Evolutionary conservation across 495 filamentous ascomycete genomes (phyloP).

Genomic region (Lasiosphaeria ovina): DNA sequence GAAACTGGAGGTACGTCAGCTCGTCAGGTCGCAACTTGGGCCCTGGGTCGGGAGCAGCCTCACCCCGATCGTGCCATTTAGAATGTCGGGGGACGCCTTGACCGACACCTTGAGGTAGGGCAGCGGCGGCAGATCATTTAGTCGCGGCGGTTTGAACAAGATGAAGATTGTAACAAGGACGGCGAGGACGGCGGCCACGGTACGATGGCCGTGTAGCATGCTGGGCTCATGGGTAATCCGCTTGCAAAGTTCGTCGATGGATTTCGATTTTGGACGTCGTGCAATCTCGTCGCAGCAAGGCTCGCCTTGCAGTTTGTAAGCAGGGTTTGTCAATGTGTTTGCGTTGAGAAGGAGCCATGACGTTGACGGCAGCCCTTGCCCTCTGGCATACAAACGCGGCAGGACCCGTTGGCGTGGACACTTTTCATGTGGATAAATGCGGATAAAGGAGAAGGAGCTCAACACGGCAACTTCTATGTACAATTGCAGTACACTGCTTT

Average conservation of each 20-base stretch:
- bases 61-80: constrained; percentile 36
- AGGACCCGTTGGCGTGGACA: constrained; percentile 6
- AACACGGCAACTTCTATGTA: no score
- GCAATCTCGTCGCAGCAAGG: no score
- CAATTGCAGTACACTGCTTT: no score
- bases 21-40: not conserved
- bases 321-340: not conserved
- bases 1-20: constrained; percentile 44
- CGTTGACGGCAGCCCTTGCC: not conserved
- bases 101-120: constrained; percentile 10
- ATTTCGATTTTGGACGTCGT: not conserved
- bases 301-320: not conserved
- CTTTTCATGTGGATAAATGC: constrained; percentile 13
- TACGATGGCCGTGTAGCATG: constrained; percentile 22
- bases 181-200: constrained; percentile 7
- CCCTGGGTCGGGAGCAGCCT: not conserved
- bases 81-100: constrained; percentile 10
- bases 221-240: not conserved
- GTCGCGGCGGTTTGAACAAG: constrained; percentile 3
- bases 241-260: not conserved
- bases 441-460: not conserved
- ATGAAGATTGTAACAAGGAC: constrained; percentile 11
- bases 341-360: not conserved
- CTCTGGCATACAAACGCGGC: not conserved
- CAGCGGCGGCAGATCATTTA: not conserved